Evolutionary conservation across 495 filamentous ascomycete species (phyloP).

Genomic region (Neohortaea acidophila): DNA sequence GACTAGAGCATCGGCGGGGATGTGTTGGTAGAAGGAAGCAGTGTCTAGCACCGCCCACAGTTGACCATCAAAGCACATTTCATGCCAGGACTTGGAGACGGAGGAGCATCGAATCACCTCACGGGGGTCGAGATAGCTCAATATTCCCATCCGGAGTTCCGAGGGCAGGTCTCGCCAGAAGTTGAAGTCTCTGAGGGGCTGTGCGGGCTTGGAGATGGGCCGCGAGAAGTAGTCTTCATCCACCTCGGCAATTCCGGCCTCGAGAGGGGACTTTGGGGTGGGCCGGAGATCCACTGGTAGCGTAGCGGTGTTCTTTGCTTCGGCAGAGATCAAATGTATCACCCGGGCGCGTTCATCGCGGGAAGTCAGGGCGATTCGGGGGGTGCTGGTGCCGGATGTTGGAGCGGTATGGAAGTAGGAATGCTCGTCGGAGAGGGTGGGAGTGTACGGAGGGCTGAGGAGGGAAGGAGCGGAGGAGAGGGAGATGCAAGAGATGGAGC

Average conservation of each 20-base stretch:
- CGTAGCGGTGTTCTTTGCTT: slow-evolving; percentile 36
- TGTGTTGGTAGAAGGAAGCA: slow-evolving; percentile 71
- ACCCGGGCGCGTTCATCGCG: slow-evolving; percentile 35
- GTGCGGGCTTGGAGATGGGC: slow-evolving; percentile 23
- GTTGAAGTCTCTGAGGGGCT: slow-evolving; percentile 40
- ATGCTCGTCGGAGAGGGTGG: slow-evolving; percentile 45
- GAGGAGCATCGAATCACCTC: slow-evolving; percentile 69
- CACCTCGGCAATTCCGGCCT: slow-evolving; percentile 20
- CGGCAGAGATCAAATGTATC: slow-evolving; percentile 31
- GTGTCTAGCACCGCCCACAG: slow-evolving; percentile 77
- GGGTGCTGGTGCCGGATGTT: slow-evolving; percentile 40
- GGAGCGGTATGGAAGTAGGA: slow-evolving; percentile 52
- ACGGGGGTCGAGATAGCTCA: slow-evolving; percentile 60
- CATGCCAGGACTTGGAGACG: slow-evolving; percentile 68
- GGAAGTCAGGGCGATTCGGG: slow-evolving; percentile 29
- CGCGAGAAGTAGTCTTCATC: slow-evolving; percentile 35
- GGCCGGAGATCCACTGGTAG: slow-evolving; percentile 52
- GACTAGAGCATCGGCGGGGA: slow-evolving; percentile 65
- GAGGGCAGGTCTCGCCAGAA: slow-evolving; percentile 70
- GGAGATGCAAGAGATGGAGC: slow-evolving; percentile 76
- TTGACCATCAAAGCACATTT: slow-evolving; percentile 88
- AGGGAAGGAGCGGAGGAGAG: slow-evolving; percentile 43
- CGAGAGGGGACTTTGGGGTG: slow-evolving; percentile 23
- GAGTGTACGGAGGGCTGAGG: slow-evolving; percentile 33
- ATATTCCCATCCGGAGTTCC: slow-evolving; percentile 66